Evolutionary conservation across 805 yeast genomes (phyloP), one percentile per base, ranked within the genome.

Genomic region (Brettanomyces naardenensis): DNA sequence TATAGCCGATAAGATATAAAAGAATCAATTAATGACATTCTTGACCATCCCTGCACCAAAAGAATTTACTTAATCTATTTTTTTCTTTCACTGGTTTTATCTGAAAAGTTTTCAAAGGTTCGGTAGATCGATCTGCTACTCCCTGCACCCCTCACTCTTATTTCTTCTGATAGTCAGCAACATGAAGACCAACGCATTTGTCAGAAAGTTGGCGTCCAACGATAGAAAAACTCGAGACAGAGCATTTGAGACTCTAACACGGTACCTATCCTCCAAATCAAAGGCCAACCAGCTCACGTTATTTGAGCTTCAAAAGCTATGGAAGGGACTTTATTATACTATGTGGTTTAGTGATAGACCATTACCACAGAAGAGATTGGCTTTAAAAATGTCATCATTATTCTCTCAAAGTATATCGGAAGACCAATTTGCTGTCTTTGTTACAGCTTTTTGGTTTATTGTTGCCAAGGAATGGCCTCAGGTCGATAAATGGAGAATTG

Each of bases 291-390:
- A 71, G 28, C 58, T 78, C 28, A 52, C 67, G 5, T 62, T 55
- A 33, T 52, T 72, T 28, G 92, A 87, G 37, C 66, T 77, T 45
- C 83, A 83, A 47, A 89, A 90, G 56, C 65, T 92, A 42, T 92
- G 98, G 97, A 88, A 85, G 61, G 98, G 97, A n/a, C 68, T 92
- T 29, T 92, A 81, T 61, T 92, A 70, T 55, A 75, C 95, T 9
- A 86, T 92, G 95, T 92, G 98, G 97, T 87, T 82, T 64, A 75
- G 94, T 55, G 98, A 92, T 59, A 75, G 89, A 54, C 95, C 96
- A 20, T 70, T 82, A 50, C 92, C 95, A 19, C 98, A 92, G 61
- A 95, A 88, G 59, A 65, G 79, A 42, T 65, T 92, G 28, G 95
- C 95, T 2, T 72, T 69, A 34, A 77, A 74, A 31, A 64, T 92